These are phyloP conservation scores for Sporisorium reilianum DNA, from an alignment of 1,284 basidiomycete species.

Conservation along the genomic window DNA sequence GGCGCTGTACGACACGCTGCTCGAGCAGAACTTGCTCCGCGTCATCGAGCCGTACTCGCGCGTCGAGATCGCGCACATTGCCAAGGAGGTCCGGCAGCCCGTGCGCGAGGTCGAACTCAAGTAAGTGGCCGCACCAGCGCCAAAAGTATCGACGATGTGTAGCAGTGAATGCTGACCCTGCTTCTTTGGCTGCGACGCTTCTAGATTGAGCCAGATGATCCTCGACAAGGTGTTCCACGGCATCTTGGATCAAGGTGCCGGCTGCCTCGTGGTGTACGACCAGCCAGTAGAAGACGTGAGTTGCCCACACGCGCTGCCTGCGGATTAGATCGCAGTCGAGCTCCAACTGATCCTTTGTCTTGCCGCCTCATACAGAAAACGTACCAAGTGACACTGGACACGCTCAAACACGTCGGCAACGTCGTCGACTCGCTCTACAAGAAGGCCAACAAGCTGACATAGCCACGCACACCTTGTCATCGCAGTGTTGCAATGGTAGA, in stretches of 20 bases:
- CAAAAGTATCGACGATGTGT: too few species aligned
- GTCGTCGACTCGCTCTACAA: slow-evolving; percentile 92
- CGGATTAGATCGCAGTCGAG: neutral
- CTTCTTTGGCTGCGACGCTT: slow-evolving; percentile 71
- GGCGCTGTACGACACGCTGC: slow-evolving; percentile 90
- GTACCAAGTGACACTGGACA: slow-evolving; percentile 87
- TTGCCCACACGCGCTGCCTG: neutral
- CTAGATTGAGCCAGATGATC: slow-evolving; percentile 90
- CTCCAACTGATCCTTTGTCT: neutral
- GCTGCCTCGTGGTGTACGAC: slow-evolving; percentile 90
- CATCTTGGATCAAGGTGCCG: slow-evolving; percentile 92
- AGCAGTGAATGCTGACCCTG: neutral
- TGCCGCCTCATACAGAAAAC: slow-evolving; percentile 72
- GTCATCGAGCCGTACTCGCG: slow-evolving; percentile 95
- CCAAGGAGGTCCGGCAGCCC: slow-evolving; percentile 88
- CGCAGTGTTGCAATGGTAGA: neutral
- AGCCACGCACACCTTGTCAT: too few species aligned
- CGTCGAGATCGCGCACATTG: slow-evolving; percentile 90
- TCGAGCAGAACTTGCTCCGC: slow-evolving; percentile 92
- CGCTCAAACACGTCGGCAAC: slow-evolving; percentile 87
- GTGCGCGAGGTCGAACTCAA: slow-evolving; percentile 93
- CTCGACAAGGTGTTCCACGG: slow-evolving; percentile 94
- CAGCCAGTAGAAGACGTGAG: slow-evolving; percentile 78
- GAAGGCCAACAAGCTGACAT: slow-evolving; percentile 58
- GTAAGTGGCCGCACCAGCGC: slow-evolving; percentile 68